These are phyloP conservation scores for Rhodotorula toruloides DNA, from an alignment of 768 basidiomycete genomes.

Conservation along the genomic window DNA sequence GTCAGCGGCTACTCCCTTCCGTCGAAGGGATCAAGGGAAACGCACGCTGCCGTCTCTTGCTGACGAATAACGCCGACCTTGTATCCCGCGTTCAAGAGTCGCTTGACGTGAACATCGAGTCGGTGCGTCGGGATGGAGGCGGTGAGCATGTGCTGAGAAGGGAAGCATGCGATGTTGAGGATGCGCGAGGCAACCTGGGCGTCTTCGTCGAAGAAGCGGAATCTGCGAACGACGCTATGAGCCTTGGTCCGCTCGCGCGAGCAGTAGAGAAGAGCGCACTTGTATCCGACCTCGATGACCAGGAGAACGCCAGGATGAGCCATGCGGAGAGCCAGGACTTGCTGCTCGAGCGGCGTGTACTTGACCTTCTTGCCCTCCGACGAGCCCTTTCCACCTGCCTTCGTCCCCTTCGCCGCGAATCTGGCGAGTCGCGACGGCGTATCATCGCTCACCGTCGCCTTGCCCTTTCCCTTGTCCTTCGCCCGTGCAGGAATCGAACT, in stretches of 20 bases:
- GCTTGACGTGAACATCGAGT: constrained; percentile 38
- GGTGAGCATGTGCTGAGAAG: constrained; percentile 64
- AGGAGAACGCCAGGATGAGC: constrained; percentile 51
- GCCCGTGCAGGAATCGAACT: not conserved
- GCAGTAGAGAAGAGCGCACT: constrained; percentile 40
- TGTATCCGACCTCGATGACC: constrained; percentile 77
- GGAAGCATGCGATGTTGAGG: constrained; percentile 70
- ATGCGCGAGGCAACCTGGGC: constrained; percentile 51
- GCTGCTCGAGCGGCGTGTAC: constrained; percentile 73
- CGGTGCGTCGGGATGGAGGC: constrained; percentile 73
- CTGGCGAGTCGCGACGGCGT: constrained; percentile 34
- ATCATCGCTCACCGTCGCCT: constrained; percentile 3
- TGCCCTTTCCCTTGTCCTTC: constrained; percentile 9
- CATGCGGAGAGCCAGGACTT: constrained; percentile 47
- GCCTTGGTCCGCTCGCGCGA: too few species aligned
- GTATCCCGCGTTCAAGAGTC: constrained; percentile 66
- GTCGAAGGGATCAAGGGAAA: not conserved
- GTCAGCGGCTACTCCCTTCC: not conserved
- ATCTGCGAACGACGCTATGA: constrained; percentile 8
- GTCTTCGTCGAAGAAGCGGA: constrained; percentile 71
- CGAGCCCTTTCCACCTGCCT: constrained; percentile 29
- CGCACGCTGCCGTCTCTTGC: constrained; percentile 69
- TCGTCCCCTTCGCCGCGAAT: constrained; percentile 46
- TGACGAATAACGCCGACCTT: constrained; percentile 80
- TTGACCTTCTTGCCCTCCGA: constrained; percentile 20